Conservation (phyloP, 352 stramenopile genomes). For the Phytopythium ostracodes region DNA sequence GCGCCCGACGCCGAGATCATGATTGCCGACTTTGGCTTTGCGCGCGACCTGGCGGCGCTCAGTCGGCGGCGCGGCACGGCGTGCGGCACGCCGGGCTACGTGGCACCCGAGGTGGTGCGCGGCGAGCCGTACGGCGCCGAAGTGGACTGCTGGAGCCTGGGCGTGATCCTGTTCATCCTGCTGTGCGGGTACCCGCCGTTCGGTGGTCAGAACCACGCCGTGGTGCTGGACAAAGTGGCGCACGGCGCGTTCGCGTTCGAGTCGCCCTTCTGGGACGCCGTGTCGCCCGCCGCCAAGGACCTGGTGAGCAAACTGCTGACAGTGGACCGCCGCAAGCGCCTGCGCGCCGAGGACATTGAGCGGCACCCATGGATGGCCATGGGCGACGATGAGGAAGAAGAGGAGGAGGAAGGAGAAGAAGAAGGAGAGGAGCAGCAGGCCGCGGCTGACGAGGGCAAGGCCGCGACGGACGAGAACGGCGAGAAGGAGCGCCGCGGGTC, state of each 20-base stretch:
- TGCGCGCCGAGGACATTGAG: conserved; percentile 66
- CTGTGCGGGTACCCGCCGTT: conserved; percentile 92
- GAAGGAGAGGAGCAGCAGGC: conserved; percentile 22
- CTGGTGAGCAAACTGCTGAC: conserved; percentile 92
- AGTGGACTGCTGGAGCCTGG: conserved; percentile 94
- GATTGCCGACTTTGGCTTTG: conserved; percentile 91
- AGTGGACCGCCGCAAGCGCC: conserved; percentile 78
- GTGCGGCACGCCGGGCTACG: conserved; percentile 89
- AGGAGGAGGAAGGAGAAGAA: not conserved
- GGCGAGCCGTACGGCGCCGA: conserved; percentile 81
- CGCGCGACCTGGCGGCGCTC: conserved; percentile 40
- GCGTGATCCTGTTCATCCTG: conserved; percentile 94
- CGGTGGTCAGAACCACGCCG: conserved; percentile 62
- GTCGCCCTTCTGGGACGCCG: conserved; percentile 92
- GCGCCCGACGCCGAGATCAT: conserved; percentile 71
- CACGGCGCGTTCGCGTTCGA: conserved; percentile 90
- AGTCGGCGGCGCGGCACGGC: conserved; percentile 49
- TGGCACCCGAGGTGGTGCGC: conserved; percentile 92
- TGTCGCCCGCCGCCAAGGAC: conserved; percentile 92
- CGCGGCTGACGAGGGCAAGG: not conserved
- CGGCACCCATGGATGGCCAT: conserved; percentile 79
- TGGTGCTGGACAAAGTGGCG: conserved; percentile 69
- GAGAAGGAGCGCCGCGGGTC: conserved; percentile 33
- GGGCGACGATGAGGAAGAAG: conserved; percentile 27
- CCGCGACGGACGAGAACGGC: conserved; percentile 4